Percentiles rank a stretch among this genome's conserved stretches.
Evolutionary conservation across 495 filamentous ascomycete species (phyloP).

Genomic region (Evansstolkia leycettana): DNA sequence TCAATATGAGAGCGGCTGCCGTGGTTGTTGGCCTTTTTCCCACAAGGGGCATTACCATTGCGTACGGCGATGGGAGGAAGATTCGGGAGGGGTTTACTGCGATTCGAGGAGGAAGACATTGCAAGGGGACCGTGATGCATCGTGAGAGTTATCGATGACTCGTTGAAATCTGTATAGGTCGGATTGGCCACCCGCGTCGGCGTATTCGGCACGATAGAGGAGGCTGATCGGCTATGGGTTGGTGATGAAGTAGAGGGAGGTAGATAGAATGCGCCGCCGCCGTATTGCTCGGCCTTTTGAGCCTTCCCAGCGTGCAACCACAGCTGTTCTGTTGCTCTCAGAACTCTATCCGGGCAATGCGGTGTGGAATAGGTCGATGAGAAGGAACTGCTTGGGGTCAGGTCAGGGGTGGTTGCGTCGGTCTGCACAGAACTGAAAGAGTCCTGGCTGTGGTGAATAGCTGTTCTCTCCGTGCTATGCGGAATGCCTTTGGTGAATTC

Average conservation of each 20-base stretch:
- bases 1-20: conserved; percentile 23
- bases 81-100: conserved; percentile 25
- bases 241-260: conserved; percentile 21
- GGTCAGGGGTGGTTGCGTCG: conserved; percentile 23
- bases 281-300: conserved; percentile 5
- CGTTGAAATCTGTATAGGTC: conserved; percentile 8
- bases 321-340: conserved; percentile 19
- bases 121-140: conserved; percentile 20
- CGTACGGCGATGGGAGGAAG: conserved; percentile 17
- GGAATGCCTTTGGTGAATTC: conserved; percentile 8
- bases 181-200: conserved; percentile 16
- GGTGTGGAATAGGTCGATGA: conserved; percentile 28
- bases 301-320: conserved; percentile 11
- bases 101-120: conserved; percentile 17
- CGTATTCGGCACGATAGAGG: conserved; percentile 16
- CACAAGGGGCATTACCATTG: conserved; percentile 6
- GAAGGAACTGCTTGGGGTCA: conserved; percentile 36
- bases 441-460: conserved; percentile 17
- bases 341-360: conserved; percentile 18
- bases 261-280: conserved; percentile 15
- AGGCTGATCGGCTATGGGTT: conserved; percentile 20
- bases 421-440: conserved; percentile 29
- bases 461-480: conserved; percentile 15
- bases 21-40: conserved; percentile 18
- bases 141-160: conserved; percentile 20